These are phyloP conservation scores for Draba incana DNA, from an alignment of 345 rosid genomes.

Conservation along the genomic window DNA sequence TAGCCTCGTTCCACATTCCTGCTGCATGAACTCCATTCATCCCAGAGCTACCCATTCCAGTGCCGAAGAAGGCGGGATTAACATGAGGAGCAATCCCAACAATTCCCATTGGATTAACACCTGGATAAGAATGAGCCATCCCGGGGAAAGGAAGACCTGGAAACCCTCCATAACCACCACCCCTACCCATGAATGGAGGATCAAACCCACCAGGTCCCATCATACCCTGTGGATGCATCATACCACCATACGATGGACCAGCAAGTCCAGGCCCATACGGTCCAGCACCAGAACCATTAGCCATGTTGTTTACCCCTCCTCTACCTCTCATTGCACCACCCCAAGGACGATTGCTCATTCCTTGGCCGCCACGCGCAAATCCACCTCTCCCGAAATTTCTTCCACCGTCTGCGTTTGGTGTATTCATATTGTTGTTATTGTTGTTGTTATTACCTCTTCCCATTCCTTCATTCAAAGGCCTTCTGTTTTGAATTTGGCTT, in stretches of 20 bases:
- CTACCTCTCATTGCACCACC: slow-evolving; percentile 75
- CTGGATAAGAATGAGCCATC: slow-evolving; percentile 76
- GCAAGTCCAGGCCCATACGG: slow-evolving; percentile 72
- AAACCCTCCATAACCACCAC: slow-evolving; percentile 78
- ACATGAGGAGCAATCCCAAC: slow-evolving; percentile 91
- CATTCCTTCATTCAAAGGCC: slow-evolving; percentile 68
- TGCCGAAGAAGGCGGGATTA: slow-evolving; percentile 78
- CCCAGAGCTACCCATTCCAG: slow-evolving; percentile 71
- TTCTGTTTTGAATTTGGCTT: slow-evolving; percentile 68
- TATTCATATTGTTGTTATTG: slow-evolving; percentile 52
- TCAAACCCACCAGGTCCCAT: slow-evolving; percentile 86
- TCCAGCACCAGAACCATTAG: slow-evolving; percentile 62
- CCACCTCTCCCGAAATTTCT: slow-evolving; percentile 78
- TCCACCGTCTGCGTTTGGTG: slow-evolving; percentile 70
- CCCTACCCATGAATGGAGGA: slow-evolving; percentile 77
- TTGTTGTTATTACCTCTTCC: slow-evolving; percentile 61
- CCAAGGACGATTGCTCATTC: slow-evolving; percentile 57
- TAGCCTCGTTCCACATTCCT: slow-evolving; percentile 74
- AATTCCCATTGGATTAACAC: slow-evolving; percentile 76
- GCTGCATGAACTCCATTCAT: slow-evolving; percentile 67
- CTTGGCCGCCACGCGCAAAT: slow-evolving; percentile 78
- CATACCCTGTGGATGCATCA: slow-evolving; percentile 82
- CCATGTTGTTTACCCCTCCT: slow-evolving; percentile 67
- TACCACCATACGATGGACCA: slow-evolving; percentile 65
- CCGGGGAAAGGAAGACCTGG: slow-evolving; percentile 77